A percentile compares a stretch with the other conserved stretches of the same genome.
phyloP scores from a whole-genome alignment of 139 green algal genomes.

The Pleodorina starrii region DNA sequence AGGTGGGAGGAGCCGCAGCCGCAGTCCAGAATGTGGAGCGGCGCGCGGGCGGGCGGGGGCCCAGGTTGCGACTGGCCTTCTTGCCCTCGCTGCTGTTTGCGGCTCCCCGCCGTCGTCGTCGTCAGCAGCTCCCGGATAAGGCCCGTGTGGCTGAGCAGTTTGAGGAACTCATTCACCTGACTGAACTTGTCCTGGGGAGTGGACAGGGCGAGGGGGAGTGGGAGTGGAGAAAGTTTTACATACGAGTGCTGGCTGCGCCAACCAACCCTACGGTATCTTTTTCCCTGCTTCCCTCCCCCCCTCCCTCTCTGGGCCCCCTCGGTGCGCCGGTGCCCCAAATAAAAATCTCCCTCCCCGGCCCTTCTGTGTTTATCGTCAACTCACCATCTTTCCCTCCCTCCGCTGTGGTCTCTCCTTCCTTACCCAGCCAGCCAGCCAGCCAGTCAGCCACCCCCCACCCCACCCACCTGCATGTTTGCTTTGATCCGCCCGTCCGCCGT shows the following conservation, averaged over 20 bases:
- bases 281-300: background rate
- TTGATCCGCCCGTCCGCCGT: conserved; percentile 64
- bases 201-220: background rate
- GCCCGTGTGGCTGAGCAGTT: conserved; percentile 65
- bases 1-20: conserved; percentile 77
- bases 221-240: background rate
- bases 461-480: conserved; percentile 55
- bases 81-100: conserved; percentile 26
- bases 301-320: background rate
- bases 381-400: no score
- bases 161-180: conserved; percentile 77
- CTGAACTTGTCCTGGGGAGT: conserved; percentile 57
- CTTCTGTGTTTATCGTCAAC: no score
- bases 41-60: background rate
- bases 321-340: no score
- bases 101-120: background rate
- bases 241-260: background rate
- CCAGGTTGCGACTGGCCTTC: background rate
- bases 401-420: no score
- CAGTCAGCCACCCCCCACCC: background rate
- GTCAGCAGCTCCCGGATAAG: conserved; percentile 49
- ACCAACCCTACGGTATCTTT: background rate
- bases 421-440: no score
- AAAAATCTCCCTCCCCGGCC: no score
- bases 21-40: conserved; percentile 68